These are phyloP conservation scores for Arabidopsis lyrata DNA, from an alignment of 441 rosid genomes.

Conservation along the genomic window DNA sequence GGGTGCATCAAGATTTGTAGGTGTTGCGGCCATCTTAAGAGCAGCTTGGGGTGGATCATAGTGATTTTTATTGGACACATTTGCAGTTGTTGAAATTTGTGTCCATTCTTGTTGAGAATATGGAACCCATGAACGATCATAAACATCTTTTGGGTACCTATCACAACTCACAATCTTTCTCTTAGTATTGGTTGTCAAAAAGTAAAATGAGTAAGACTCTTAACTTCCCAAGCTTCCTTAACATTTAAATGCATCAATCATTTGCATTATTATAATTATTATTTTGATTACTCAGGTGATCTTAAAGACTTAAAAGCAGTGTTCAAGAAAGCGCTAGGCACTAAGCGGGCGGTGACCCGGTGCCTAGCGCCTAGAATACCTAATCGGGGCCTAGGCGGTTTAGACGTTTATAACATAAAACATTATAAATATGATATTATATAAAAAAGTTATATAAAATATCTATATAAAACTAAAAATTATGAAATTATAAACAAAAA, in stretches of 20 bases:
- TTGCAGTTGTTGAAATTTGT: conserved; percentile 17
- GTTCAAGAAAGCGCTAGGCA: too few relatives aligned
- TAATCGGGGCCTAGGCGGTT: too few relatives aligned
- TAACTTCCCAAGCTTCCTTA: neutral
- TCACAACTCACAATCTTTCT: neutral
- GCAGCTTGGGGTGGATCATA: conserved; percentile 39
- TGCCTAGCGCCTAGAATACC: too few relatives aligned
- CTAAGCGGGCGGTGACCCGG: too few relatives aligned
- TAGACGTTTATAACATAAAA: too few relatives aligned
- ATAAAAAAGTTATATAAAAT: too few relatives aligned
- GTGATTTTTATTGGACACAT: conserved; percentile 11
- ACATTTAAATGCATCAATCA: neutral
- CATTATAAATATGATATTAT: too few relatives aligned
- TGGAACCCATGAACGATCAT: conserved; percentile 53
- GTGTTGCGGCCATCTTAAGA: conserved; percentile 45
- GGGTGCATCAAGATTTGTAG: neutral
- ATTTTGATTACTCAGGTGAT: too few relatives aligned
- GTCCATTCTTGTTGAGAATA: neutral
- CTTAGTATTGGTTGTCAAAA: neutral
- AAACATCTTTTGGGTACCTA: conserved; percentile 48
- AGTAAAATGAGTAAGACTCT: neutral
- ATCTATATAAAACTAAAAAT: too few relatives aligned
- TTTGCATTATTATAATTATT: too few relatives aligned
- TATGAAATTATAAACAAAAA: too few relatives aligned
- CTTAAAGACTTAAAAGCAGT: too few relatives aligned